Conservation (phyloP, 345 rosid species). For the Eucalyptus cloeziana region DNA sequence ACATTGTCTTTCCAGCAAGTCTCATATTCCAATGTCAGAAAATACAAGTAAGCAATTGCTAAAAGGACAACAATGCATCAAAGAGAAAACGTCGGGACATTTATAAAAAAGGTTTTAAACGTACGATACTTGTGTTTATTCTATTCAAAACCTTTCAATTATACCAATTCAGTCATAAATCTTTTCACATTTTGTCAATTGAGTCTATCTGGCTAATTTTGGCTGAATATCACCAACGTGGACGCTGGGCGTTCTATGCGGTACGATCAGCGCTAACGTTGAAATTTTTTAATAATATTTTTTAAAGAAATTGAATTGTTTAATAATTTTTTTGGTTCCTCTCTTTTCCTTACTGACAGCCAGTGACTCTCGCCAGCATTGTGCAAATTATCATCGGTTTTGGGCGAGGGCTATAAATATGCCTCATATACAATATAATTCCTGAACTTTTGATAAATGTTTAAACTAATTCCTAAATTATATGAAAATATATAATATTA, state of each 20-base stretch:
- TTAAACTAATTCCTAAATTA: too few relatives aligned
- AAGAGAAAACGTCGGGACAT: too few relatives aligned
- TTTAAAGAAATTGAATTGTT: too few relatives aligned
- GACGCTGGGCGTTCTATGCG: fast-evolving
- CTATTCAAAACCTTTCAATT: background rate
- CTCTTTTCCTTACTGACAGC: fast-evolving
- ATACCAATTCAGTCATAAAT: fast-evolving
- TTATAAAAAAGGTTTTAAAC: fast-evolving
- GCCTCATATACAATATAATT: too few relatives aligned
- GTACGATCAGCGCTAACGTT: fast-evolving
- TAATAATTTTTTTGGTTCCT: background rate
- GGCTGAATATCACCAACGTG: fast-evolving
- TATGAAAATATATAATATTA: too few relatives aligned
- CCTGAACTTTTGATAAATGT: fast-evolving
- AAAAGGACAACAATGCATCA: background rate
- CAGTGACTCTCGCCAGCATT: fast-evolving
- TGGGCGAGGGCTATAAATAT: too few relatives aligned
- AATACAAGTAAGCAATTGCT: background rate
- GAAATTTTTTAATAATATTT: background rate
- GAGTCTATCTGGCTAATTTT: fast-evolving
- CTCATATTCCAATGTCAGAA: background rate
- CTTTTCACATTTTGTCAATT: too few relatives aligned
- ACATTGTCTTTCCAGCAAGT: background rate
- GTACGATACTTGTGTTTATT: too few relatives aligned
- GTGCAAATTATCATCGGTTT: fast-evolving